Conservation (phyloP, 2,329 filamentous ascomycete genomes). For the Alternaria sp. region DNA sequence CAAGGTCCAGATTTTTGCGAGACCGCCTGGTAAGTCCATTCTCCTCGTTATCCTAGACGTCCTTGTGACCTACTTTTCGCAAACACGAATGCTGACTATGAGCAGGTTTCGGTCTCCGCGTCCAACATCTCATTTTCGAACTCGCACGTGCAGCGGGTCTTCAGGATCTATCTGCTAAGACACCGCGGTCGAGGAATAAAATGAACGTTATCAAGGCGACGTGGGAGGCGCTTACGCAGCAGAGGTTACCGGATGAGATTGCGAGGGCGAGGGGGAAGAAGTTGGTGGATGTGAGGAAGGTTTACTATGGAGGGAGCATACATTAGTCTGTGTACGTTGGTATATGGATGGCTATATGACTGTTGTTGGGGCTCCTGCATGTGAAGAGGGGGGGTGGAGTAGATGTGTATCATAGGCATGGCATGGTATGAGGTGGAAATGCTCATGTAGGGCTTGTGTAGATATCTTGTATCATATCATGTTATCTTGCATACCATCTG, state of each 20-base stretch:
- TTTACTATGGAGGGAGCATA: slow-evolving; percentile 83
- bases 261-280: slow-evolving; percentile 91
- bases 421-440: neutral
- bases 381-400: neutral
- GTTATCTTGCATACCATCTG: neutral
- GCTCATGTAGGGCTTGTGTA: neutral
- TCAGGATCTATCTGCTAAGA: slow-evolving; percentile 81
- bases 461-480: slow-evolving; percentile 6
- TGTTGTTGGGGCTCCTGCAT: too few relatives aligned
- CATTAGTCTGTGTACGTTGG: slow-evolving; percentile 19
- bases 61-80: neutral
- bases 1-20: slow-evolving; percentile 78
- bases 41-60: neutral
- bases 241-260: slow-evolving; percentile 87
- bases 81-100: neutral
- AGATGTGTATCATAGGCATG: slow-evolving; percentile 20
- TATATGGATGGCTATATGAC: too few relatives aligned
- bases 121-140: slow-evolving; percentile 90
- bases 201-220: slow-evolving; percentile 98
- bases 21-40: slow-evolving; percentile 77
- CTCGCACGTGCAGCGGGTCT: slow-evolving; percentile 89
- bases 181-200: slow-evolving; percentile 86
- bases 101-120: slow-evolving; percentile 89
- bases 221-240: slow-evolving; percentile 79
- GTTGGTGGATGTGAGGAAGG: slow-evolving; percentile 92